Conservation (phyloP, 306 rosid species). For the Carpinus viminea region DNA sequence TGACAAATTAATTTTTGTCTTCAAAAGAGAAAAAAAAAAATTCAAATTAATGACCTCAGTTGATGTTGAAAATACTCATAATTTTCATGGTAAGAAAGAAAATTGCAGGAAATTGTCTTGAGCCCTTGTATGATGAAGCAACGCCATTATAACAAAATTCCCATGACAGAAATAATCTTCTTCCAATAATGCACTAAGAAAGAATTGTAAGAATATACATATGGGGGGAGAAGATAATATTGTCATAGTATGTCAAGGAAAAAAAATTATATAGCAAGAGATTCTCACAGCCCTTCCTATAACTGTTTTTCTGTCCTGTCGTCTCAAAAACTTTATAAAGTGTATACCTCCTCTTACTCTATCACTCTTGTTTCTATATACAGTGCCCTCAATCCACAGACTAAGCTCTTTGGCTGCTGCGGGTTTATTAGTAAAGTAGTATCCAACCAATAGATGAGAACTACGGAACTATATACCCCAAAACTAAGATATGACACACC, state of each 20-base stretch:
- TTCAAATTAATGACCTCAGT: no score
- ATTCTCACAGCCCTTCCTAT: slow-evolving; percentile 31
- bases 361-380: slow-evolving; percentile 74
- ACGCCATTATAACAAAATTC: neutral
- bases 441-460: slow-evolving; percentile 54
- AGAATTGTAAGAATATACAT: neutral
- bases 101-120: no score
- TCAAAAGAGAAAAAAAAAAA: no score
- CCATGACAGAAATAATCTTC: neutral
- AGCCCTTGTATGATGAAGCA: neutral
- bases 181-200: neutral
- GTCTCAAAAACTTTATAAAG: slow-evolving; percentile 63
- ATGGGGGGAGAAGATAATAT: neutral
- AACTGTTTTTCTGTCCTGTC: slow-evolving; percentile 31
- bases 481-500: slow-evolving; percentile 31
- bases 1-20: no score
- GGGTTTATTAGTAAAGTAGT: slow-evolving; percentile 48
- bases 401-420: slow-evolving; percentile 50
- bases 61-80: no score
- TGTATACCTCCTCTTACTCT: slow-evolving; percentile 43
- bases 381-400: slow-evolving; percentile 59
- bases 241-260: slow-evolving; percentile 15
- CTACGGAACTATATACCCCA: slow-evolving; percentile 33
- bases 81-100: no score
- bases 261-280: slow-evolving; percentile 13